Evolutionary conservation across 768 basidiomycete species (phyloP).

Genomic region (Mycena maculata): DNA sequence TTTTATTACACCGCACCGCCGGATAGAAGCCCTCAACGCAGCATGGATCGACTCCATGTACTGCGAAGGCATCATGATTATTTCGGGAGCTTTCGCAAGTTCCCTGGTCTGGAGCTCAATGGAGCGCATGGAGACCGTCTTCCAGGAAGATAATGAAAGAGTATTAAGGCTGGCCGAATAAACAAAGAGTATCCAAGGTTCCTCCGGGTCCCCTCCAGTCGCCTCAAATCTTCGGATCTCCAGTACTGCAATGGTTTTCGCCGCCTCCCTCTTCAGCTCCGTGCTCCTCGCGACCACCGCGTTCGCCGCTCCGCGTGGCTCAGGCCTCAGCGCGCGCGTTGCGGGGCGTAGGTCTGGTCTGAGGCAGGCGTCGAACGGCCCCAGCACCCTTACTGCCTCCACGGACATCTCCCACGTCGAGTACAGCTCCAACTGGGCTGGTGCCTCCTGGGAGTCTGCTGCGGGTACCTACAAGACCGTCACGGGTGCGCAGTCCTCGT

Average conservation of each 20-base stretch:
- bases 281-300: constrained; percentile 6
- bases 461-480: constrained; percentile 10
- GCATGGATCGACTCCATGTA: no score
- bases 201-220: no score
- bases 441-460: constrained; percentile 11
- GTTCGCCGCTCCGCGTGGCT: constrained; percentile 1
- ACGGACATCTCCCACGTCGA: not conserved
- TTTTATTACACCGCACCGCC: no score
- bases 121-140: no score
- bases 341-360: not conserved
- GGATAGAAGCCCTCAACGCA: no score
- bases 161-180: no score
- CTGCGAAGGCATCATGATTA: no score
- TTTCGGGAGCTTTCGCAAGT: no score
- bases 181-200: no score
- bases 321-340: constrained; percentile 5
- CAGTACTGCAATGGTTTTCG: not conserved
- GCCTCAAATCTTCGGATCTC: no score
- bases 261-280: constrained; percentile 13
- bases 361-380: not conserved
- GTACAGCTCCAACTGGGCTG: constrained; percentile 9
- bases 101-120: no score
- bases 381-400: not conserved
- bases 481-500: not conserved
- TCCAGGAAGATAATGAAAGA: no score